Evolutionary conservation across 768 basidiomycete genomes (phyloP), one percentile per base, ranked within the genome.

Genomic region (Erythrobasidium yunnanense): DNA sequence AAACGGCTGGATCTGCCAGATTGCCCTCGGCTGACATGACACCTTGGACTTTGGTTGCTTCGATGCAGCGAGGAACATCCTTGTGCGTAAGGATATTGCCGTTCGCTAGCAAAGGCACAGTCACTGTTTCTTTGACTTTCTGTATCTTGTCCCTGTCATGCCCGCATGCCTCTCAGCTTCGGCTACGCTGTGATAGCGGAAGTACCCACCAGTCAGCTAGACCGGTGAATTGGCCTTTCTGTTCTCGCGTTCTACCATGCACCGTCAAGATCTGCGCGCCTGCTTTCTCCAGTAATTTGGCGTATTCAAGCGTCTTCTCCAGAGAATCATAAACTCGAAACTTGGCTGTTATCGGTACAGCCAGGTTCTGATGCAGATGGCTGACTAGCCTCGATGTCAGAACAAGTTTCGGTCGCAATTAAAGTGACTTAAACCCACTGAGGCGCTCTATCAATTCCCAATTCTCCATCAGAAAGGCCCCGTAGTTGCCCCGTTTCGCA

Each of bases 191-290:
- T 60, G 18, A 47, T 25, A 27, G 29, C 13, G 66, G 20, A 13
- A 25, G 11, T 1, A n/a, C 66, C 25, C 25, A 68, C 73, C 73
- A 74, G 46, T 70, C 70, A 1, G 73, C 73, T 23, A 71, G 62
- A 4, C 73, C 73, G 1, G 73, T 68, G 15, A 66, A 82, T 58
- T 89, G 87, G 1, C 93, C 95, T 20, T 93, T 85, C 76, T 93
- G 90, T 70, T 96, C 92, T 30, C 91, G 82, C 47, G 84, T 81
- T 4, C 95, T 83, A 0, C 95, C 95, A 70, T 99, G 95, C 70
- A 90, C 90, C 0, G 91, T 89, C 11, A 97, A 78, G 47, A 96
- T 89, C 73, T 97, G 92, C 0, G 93, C 95, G 0, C 95, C 95
- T 0, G 95, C 91, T 0, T 83, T 78, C 77, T 95, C 91, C 42